A percentile compares a stretch with the other conserved stretches of the same genome.
phyloP scores from a whole-genome alignment of 371 early-diverging fungal species.

The Mortierella sp. region DNA sequence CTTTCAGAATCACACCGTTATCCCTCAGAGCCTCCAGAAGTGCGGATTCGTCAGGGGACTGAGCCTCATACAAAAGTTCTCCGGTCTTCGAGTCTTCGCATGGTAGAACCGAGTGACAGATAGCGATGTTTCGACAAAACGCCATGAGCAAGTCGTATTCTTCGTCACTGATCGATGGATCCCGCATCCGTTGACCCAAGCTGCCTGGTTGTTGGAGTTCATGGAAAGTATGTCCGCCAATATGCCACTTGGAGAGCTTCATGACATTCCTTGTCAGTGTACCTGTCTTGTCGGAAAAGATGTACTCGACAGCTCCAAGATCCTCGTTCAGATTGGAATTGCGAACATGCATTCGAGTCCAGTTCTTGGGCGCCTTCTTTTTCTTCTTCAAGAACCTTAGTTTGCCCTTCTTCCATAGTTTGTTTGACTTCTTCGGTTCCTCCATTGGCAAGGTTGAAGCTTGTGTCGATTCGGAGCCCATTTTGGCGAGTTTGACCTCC shows the following conservation, averaged over 20 bases:
- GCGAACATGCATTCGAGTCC: slow-evolving; percentile 80
- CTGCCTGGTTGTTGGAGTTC: slow-evolving; percentile 50
- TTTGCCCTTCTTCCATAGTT: slow-evolving; percentile 23
- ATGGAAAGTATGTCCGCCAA: slow-evolving; percentile 48
- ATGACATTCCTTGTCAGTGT: slow-evolving; percentile 86
- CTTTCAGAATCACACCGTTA: slow-evolving; percentile 47
- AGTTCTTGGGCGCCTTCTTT: slow-evolving; percentile 50
- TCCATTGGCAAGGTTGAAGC: slow-evolving; percentile 1
- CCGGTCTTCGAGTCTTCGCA: slow-evolving; percentile 48
- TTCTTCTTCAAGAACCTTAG: slow-evolving; percentile 29
- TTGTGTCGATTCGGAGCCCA: slow-evolving; percentile 11
- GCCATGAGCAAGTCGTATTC: slow-evolving; percentile 52
- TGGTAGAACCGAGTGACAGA: slow-evolving; percentile 83
- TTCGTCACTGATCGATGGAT: slow-evolving; percentile 48
- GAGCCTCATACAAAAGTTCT: slow-evolving; percentile 71
- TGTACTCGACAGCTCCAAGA: slow-evolving; percentile 79
- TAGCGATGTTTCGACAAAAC: slow-evolving; percentile 72
- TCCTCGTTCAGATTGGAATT: slow-evolving; percentile 69
- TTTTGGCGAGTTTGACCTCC: slow-evolving; percentile 2
- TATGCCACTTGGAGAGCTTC: slow-evolving; percentile 66
- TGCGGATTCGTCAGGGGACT: slow-evolving; percentile 87
- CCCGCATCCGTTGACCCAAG: slow-evolving; percentile 44
- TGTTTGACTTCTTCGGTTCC: slow-evolving; percentile 5
- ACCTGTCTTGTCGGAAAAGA: slow-evolving; percentile 97
- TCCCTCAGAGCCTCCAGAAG: slow-evolving; percentile 63